Evolutionary conservation across 2,329 filamentous ascomycete genomes (phyloP).

Genomic region (Chaetomiaceae sp.): DNA sequence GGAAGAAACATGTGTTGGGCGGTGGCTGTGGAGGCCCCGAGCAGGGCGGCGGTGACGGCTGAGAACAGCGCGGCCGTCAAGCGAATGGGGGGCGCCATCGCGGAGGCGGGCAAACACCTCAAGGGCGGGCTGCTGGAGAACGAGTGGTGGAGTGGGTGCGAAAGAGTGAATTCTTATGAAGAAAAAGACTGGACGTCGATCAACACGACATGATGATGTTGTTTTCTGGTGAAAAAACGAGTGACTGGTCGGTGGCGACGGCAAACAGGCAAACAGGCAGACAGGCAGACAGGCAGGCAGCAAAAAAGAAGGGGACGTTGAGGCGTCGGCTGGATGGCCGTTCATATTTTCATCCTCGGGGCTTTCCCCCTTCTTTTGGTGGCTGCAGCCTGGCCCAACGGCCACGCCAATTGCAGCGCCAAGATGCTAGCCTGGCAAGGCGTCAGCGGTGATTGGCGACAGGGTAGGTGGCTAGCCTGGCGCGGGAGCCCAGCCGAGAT

Average conservation of each 20-base stretch:
- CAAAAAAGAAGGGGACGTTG: no score
- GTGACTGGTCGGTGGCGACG: no score
- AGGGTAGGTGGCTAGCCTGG: no score
- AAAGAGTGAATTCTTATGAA: no score
- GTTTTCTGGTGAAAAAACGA: neutral
- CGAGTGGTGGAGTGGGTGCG: neutral
- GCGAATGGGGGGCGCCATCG: conserved; percentile 15
- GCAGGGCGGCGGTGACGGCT: neutral
- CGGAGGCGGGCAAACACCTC: neutral
- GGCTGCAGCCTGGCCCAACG: no score
- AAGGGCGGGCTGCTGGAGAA: neutral
- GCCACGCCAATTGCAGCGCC: no score
- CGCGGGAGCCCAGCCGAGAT: neutral
- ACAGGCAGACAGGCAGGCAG: no score
- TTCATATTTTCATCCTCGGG: no score
- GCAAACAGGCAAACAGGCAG: neutral
- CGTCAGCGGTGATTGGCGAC: no score
- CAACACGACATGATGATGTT: conserved; percentile 10
- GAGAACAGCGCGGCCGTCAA: neutral
- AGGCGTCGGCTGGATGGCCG: no score
- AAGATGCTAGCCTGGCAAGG: no score
- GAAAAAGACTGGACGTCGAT: conserved; percentile 14
- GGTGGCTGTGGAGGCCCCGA: conserved; percentile 8
- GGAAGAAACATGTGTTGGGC: conserved; percentile 22
- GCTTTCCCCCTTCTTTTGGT: no score